These are phyloP conservation scores for Dothistroma pini DNA, from an alignment of 2,329 filamentous ascomycete species.

Conservation along the genomic window DNA sequence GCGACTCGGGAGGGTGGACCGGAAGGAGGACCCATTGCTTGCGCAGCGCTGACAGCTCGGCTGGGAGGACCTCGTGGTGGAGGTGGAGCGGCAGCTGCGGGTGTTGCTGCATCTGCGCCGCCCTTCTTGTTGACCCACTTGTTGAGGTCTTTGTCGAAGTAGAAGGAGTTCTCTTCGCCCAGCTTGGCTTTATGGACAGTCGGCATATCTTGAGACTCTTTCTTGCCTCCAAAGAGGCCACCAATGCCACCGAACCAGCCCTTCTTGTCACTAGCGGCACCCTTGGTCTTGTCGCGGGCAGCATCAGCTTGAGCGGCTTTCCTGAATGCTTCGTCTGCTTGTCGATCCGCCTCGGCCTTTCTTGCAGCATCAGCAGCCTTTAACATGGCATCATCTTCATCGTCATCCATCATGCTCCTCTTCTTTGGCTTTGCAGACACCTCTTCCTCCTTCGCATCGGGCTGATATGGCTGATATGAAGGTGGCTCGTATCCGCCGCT, in stretches of 20 bases:
- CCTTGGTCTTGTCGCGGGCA: slow-evolving; percentile 54
- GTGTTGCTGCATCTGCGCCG: slow-evolving; percentile 56
- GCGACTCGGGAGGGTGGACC: slow-evolving; percentile 29
- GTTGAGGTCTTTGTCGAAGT: slow-evolving; percentile 93
- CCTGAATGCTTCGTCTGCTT: slow-evolving; percentile 80
- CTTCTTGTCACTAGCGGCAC: slow-evolving; percentile 41
- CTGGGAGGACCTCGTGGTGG: slow-evolving; percentile 63
- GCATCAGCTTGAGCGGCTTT: slow-evolving; percentile 73
- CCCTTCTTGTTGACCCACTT: slow-evolving; percentile 98
- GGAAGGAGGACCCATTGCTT: slow-evolving; percentile 48
- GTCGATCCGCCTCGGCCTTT: slow-evolving; percentile 54
- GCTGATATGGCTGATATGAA: slow-evolving; percentile 47
- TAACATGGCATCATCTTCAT: slow-evolving; percentile 53
- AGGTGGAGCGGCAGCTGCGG: slow-evolving; percentile 61
- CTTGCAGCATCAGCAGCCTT: slow-evolving; percentile 50
- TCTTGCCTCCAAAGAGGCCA: slow-evolving; percentile 69
- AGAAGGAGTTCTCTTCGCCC: slow-evolving; percentile 87
- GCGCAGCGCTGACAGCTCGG: slow-evolving; percentile 52
- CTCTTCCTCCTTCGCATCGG: slow-evolving; percentile 51
- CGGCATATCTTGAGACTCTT: slow-evolving; percentile 55
- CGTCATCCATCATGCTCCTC: slow-evolving; percentile 74
- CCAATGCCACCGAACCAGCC: slow-evolving; percentile 68
- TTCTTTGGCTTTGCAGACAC: slow-evolving; percentile 58
- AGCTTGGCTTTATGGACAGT: slow-evolving; percentile 67
- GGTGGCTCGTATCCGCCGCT: slow-evolving; percentile 49